Base-by-base conservation (phyloP, 352 stramenopile genomes). In the Blastocystis sp. region DNA sequence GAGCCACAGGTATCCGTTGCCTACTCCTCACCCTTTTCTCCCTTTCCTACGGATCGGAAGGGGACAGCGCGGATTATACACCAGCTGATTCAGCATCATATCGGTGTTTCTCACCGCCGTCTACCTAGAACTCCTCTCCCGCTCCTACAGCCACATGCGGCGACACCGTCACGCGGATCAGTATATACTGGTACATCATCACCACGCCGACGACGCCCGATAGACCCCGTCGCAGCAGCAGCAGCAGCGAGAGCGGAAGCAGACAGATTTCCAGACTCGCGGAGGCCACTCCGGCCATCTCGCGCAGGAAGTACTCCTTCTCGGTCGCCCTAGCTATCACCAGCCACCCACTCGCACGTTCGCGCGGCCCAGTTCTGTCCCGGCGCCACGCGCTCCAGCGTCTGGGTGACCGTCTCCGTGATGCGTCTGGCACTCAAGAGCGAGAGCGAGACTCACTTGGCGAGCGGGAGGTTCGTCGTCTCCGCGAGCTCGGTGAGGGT, bases 41-140 rank as follows among this genome's bases (percentile, higher is more conserved):
- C 21, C 4, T 36, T 24, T 11, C 29, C 21, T 63, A 65, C 69
- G 69, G 51, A 81, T 59, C 44, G 63, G 63, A 1, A 34, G 2
- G 27, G 69, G 69, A 64, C 69, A 81, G 4, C 69, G 29, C 9
- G 69, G 69, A 48, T 48, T 9, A 48, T 81, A 81, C 18, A 81
- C 32, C 32, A 46, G 21, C 29, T 42, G 69, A 24, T 81, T 81
- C n/a, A 81, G 18, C 24, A 21, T 42, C 7, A 42, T 48, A 38
- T 81, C 69, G 27, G 42, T 63, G 34, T 32, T 27, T 48, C 38
- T 48, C 18, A 81, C 29, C 4, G 48, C 51, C 18, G 40, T 59
- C 69, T 81, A 81, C 69, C 1, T 4, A 46, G 44, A 0, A 64
- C 18, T 14, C 3, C 32, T 59, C 32, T 4, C 2, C 18, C 24